These are phyloP conservation scores for Scalesia atractyloides DNA, from an alignment of 129 eudicot species.

Conservation along the genomic window DNA sequence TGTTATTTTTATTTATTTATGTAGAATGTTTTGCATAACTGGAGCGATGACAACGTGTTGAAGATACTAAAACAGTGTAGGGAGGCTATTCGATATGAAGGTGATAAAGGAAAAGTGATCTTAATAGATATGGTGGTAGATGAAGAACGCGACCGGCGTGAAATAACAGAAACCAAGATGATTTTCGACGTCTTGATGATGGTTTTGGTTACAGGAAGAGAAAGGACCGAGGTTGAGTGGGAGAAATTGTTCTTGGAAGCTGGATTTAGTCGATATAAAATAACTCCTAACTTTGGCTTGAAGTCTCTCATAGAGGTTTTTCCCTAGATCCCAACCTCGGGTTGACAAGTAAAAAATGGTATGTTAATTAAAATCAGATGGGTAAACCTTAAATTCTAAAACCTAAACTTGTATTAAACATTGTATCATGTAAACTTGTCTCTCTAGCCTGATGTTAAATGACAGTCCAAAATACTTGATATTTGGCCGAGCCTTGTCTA, in stretches of 20 bases:
- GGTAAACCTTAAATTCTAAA: no score
- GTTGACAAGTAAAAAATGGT: neutral
- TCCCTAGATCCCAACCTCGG: constrained; percentile 10
- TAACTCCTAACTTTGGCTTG: constrained; percentile 25
- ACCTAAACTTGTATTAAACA: no score
- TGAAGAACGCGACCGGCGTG: constrained; percentile 9
- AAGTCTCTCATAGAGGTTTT: constrained; percentile 33
- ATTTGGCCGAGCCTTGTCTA: no score
- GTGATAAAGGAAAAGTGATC: constrained; percentile 33
- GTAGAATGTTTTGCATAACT: constrained; percentile 36
- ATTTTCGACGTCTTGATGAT: constrained; percentile 34
- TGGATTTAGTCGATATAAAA: constrained; percentile 28
- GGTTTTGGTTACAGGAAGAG: constrained; percentile 26
- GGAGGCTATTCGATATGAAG: constrained; percentile 14
- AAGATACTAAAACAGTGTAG: constrained; percentile 34
- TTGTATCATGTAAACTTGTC: no score
- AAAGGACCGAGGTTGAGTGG: constrained; percentile 32
- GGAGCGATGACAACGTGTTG: constrained; percentile 38
- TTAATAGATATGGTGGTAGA: constrained; percentile 40
- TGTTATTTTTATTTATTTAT: neutral
- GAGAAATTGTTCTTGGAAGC: constrained; percentile 27
- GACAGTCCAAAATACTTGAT: no score
- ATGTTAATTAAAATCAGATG: neutral
- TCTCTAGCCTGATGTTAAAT: no score
- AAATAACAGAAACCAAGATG: constrained; percentile 28